These are phyloP conservation scores for Populus hybrid DNA, from an alignment of 441 rosid genomes.

Conservation along the genomic window DNA sequence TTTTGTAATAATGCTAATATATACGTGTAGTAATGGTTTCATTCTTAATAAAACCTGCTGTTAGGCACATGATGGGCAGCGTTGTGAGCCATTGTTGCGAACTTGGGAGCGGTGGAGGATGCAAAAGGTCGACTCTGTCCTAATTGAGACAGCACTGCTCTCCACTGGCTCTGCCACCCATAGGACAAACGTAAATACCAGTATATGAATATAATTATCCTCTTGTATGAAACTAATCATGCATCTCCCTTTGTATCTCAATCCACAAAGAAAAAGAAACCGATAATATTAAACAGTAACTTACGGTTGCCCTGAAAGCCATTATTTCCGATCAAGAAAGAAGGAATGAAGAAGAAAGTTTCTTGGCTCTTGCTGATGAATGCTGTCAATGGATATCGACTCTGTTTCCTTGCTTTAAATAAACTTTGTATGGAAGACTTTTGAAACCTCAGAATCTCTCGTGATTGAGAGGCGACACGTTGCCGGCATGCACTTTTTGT, in stretches of 20 bases:
- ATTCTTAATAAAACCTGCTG: not conserved
- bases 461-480: not conserved
- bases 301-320: constrained; percentile 5
- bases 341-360: not conserved
- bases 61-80: not conserved
- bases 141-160: not conserved
- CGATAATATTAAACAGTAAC: not conserved
- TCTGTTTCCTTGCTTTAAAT: not conserved
- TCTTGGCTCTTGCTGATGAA: not conserved
- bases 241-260: not conserved
- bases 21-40: not conserved
- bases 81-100: not conserved
- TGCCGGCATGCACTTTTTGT: constrained; percentile 2
- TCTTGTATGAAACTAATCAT: not conserved
- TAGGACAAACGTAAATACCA: not conserved
- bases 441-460: not conserved
- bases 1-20: not conserved
- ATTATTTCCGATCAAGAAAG: not conserved
- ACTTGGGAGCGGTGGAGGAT: constrained; percentile 3
- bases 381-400: not conserved
- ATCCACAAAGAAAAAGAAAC: not conserved
- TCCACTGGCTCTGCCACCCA: constrained; percentile 4
- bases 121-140: constrained; percentile 6
- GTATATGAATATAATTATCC: not conserved
- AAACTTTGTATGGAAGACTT: not conserved